Evolutionary conservation across 2,329 filamentous ascomycete species (phyloP).

Genomic region (Trichoderma afroharzianum): DNA sequence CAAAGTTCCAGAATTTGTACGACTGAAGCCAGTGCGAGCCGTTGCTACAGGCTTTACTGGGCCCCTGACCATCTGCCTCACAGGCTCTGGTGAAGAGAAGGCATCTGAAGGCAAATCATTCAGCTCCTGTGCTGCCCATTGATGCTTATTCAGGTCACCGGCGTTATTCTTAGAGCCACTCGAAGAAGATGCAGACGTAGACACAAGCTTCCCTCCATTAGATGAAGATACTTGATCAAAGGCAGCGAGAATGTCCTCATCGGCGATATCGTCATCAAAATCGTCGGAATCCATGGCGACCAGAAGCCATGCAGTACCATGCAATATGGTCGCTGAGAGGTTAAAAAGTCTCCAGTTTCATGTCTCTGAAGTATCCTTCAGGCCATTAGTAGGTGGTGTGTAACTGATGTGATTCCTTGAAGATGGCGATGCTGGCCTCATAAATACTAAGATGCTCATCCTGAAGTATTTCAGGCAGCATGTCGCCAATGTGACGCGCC

Average conservation of each 20-base stretch:
- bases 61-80: constrained; percentile 18
- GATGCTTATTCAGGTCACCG: constrained; percentile 6
- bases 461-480: neutral
- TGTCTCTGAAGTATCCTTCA: neutral
- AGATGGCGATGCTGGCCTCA: neutral
- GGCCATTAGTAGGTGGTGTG: neutral
- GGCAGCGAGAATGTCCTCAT: constrained; percentile 62
- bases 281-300: constrained; percentile 54
- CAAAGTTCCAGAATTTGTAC: constrained; percentile 37
- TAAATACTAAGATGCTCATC: neutral
- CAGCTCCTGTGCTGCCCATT: constrained; percentile 37
- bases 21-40: constrained; percentile 30
- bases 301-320: neutral
- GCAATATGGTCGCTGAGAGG: neutral
- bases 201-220: constrained; percentile 18
- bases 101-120: constrained; percentile 62
- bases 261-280: constrained; percentile 61
- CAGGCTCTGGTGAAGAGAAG: constrained; percentile 57
- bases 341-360: neutral
- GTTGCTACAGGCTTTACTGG: constrained; percentile 11
- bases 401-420: neutral
- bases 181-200: neutral
- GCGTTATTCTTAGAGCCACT: neutral
- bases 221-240: constrained; percentile 49
- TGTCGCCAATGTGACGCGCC: constrained; percentile 1